Conservation (phyloP, 345 rosid species). For the Gynandropsis gynandra region DNA sequence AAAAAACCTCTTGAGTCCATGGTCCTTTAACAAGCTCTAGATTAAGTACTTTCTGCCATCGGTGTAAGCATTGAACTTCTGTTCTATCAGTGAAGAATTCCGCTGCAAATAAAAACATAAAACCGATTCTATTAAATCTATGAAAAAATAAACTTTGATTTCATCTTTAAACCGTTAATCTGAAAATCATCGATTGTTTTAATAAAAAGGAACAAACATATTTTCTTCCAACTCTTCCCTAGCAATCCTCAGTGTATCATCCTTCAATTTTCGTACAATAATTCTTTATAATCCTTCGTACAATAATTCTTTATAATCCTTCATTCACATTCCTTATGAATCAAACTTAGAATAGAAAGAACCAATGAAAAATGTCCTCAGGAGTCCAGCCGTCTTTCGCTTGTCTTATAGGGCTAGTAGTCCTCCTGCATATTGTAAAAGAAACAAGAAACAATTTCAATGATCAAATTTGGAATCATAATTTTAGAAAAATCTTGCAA, state of each 20-base stretch:
- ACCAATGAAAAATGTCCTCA: slow-evolving; percentile 52
- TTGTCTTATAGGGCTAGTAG: slow-evolving; percentile 88
- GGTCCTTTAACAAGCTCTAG: slow-evolving; percentile 97
- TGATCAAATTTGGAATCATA: neutral
- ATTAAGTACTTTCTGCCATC: slow-evolving; percentile 99
- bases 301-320: neutral
- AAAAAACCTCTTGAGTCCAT: slow-evolving; percentile 85
- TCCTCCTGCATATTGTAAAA: slow-evolving; percentile 55
- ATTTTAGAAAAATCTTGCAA: neutral
- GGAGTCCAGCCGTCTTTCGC: slow-evolving; percentile 99
- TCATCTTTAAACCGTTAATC: neutral
- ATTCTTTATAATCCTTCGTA: no score
- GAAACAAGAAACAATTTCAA: slow-evolving; percentile 11
- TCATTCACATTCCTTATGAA: no score
- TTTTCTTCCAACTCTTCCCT: slow-evolving; percentile 90
- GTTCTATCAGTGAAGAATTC: slow-evolving; percentile 75
- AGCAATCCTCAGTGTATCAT: slow-evolving; percentile 77
- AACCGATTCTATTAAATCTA: neutral
- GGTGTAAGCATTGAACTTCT: slow-evolving; percentile 95
- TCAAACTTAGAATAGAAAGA: neutral
- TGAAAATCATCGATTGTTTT: no score
- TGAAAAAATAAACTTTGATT: neutral
- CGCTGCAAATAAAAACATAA: slow-evolving; percentile 42
- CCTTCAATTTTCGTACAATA: slow-evolving; percentile 37
- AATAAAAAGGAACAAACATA: slow-evolving; percentile 48